Evolutionary conservation across 176 grass and related monocot genomes (phyloP), one percentile per base, ranked within the genome.

Genomic region (Areca catechu): DNA sequence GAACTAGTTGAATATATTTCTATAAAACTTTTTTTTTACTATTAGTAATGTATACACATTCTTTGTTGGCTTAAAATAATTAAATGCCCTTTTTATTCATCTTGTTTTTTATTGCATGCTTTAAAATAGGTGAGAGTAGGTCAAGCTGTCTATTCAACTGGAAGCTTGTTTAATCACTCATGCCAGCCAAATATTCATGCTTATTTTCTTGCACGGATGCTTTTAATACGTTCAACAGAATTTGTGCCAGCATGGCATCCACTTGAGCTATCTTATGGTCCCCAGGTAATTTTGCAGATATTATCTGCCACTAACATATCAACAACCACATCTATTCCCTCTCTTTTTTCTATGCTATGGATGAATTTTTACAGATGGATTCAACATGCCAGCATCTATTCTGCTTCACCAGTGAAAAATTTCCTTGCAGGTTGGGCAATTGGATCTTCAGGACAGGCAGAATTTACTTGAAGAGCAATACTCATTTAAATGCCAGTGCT

Each of bases 111-210:
- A 53, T 66, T n/a, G 5, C 24, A 15, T 54, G 20, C 66, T 19
- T 20, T 74, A 30, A 67, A 71, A 16, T 66, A 96, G 91, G 66
- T 76, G 65, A 90, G 71, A 58, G 77, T 96, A 64, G 91, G 79
- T 62, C 91, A 96, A 79, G 91, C 91, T 70, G 62, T 96, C 74
- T 96, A 96, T 76, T 59, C 70, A 43, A 85, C 68, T 64, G 83
- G 83, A 51, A 97, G 92, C 71, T 67, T 88, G 61, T 97, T 97
- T 78, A 97, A 97, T 60, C 86, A 90, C 62, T 97, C 86, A 0
- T 97, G 92, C 66, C 66, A 24, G 53, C 80, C 92, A 62, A 97
- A 97, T 20, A 15, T 82, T 23, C 83, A 90, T 74, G 60, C 75
- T 65, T 90, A 97, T 80, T 97, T 90, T 88, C 68, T 79, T 82